phyloP scores from a whole-genome alignment of 1,284 basidiomycete genomes.

The Ceratobasidium papillatum region DNA sequence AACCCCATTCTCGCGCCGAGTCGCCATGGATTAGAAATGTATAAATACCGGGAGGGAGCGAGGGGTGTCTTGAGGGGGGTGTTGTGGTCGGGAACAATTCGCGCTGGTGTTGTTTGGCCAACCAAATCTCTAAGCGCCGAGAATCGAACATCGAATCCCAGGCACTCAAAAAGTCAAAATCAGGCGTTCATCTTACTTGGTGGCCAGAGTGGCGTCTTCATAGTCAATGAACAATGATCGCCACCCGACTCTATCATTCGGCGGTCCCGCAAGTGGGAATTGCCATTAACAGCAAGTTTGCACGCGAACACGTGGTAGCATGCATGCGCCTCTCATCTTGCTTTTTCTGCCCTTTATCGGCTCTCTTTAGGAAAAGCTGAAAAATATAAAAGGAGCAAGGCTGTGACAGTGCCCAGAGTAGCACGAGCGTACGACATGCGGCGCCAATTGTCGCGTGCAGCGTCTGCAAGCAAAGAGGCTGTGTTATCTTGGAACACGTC shows the following conservation, averaged over 20 bases:
- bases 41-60: conserved; percentile 5
- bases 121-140: background rate
- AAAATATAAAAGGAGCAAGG: background rate
- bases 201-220: background rate
- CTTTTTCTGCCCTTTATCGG: background rate
- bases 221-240: background rate
- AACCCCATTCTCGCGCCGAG: conserved; percentile 22
- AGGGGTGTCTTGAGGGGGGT: background rate
- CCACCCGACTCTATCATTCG: background rate
- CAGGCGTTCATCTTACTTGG: background rate
- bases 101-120: conserved; percentile 4
- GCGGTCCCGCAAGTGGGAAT: background rate
- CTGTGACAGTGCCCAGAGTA: too few species aligned
- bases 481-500: background rate
- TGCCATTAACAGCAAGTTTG: background rate
- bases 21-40: conserved; percentile 22
- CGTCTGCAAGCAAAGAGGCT: too few species aligned
- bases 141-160: background rate
- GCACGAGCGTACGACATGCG: too few species aligned
- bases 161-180: background rate
- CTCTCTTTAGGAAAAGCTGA: background rate
- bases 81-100: conserved; percentile 17
- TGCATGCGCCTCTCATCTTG: background rate
- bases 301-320: background rate
- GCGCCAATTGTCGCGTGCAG: too few species aligned